Evolutionary conservation across 331 rosid species (phyloP), one percentile per base, ranked within the genome.

Genomic region (Erythrophleum ivorense): DNA sequence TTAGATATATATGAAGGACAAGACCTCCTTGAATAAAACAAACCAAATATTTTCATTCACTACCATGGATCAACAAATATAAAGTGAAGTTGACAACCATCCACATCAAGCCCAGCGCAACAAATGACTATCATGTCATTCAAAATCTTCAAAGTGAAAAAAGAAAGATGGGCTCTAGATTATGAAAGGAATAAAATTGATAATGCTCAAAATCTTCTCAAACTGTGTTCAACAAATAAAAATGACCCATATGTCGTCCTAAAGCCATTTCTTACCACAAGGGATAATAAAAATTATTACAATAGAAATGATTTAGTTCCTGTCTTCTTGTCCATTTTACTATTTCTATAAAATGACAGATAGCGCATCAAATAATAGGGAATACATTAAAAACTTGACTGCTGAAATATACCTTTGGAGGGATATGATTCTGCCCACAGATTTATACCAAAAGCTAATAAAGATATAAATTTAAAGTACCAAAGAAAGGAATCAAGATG

Each of bases 391-490:
- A 80, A 41, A 55, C 73, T 79, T 66, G 69, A 49, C 75, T 45
- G 40, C 71, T 52, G 9, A 53, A 24, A 71, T 13, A 63, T 18
- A 77, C 33, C 62, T 73, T 45, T 73, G 34, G 38, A 65, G 64
- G 67, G 21, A 48, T 64, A 62, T n/a, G 73, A 58, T 67, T 73
- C 53, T 78, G 50, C 36, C 79, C 67, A 49, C 66, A 21, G 66
- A 24, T 29, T 59, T 29, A 29, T 12, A 62, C 16, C 67, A 7
- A 31, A 29, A 62, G 8, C 18, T 62, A 62, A 10, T 18, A 31
- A 62, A 62, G 36, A 31, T 31, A 62, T 29, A 31, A 62, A 62
- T 9, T 29, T 62, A 8, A 21, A 57, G 34, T 14, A n/a, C 12
- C 12, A 15, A 57, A 73, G 19, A 24, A 24, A 24, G 29, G 64